Base-by-base conservation (phyloP, 2,329 filamentous ascomycete species). In the Leptosphaerulina australis region DNA sequence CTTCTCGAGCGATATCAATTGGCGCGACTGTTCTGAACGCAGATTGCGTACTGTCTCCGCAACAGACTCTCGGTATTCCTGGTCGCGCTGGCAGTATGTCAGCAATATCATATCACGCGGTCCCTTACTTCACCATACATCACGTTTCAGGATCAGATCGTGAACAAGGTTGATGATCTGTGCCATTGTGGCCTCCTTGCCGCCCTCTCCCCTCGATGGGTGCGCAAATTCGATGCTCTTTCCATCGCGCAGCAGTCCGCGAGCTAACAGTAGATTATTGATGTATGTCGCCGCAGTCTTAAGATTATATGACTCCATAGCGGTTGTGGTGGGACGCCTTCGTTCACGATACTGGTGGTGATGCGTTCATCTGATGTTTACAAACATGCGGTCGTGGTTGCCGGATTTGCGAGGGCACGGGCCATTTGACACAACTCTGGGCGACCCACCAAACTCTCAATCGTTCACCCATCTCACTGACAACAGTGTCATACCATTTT, bases 151-250 rank as follows among this genome's bases (percentile, higher is more conserved):
- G 51, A 99, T 90, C 62, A 99, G 76, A 69, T 99, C 94, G 73
- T 99, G 96, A 38, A 99, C 85, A 18, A 99, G 82, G 68, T 93
- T 89, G 76, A 99, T 96, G 63, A 97, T 87, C 59, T 86, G 84
- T 15, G 88, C 88, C 86, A 94, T 93, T 14, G 88, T 89, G 40
- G 82, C 83, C 66, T 82, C 81, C 28, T 83, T 79, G 14, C 83
- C 83, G 14, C 81, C 81, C 56, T 86, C 83, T 51, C 80, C 81
- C 56, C 83, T 79, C 44, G 83, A 83, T 7, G 89, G 87, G 55
- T 84, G 79, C 53, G 88, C 86, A 71, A 99, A 99, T 72, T 97
- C 87, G 73, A 99, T 89, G 31, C 77, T 79, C 63, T 88, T 84
- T 59, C 88, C 82, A 77, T 83, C 81, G 51, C 82, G 81, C 30